phyloP scores from a whole-genome alignment of 163 green algal genomes.

The Prototheca wickerhamii region DNA sequence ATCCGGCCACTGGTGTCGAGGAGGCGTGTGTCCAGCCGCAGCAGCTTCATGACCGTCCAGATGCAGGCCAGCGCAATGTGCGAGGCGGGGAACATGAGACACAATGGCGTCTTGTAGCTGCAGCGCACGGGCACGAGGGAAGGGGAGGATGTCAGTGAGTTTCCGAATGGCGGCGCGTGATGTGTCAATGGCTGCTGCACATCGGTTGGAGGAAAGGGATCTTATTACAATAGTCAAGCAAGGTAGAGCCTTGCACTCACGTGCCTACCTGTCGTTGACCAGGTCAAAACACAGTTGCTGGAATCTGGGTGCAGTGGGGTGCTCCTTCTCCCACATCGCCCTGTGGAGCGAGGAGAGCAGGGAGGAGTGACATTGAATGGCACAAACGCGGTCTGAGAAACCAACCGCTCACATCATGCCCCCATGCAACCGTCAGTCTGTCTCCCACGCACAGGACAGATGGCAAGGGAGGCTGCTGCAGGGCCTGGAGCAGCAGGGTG shows the following conservation, averaged over 20 bases:
- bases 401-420: neutral
- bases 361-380: too few relatives aligned
- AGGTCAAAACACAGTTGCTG: slow-evolving; percentile 5
- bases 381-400: neutral
- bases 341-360: too few relatives aligned
- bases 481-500: neutral
- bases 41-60: slow-evolving; percentile 25
- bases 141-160: neutral
- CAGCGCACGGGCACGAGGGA: neutral
- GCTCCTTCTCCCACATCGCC: neutral
- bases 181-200: neutral
- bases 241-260: neutral
- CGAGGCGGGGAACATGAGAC: slow-evolving; percentile 9
- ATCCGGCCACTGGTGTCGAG: neutral
- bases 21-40: slow-evolving; percentile 2
- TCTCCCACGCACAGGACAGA: neutral
- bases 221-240: too few relatives aligned
- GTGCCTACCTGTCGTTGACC: slow-evolving; percentile 7
- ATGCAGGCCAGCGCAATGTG: slow-evolving; percentile 20
- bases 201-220: too few relatives aligned
- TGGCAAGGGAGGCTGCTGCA: slow-evolving; percentile 5
- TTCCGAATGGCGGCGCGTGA: neutral
- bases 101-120: slow-evolving; percentile 16
- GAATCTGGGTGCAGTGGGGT: neutral
- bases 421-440: too few relatives aligned